A percentile compares a stretch with the other conserved stretches of the same genome.
Conservation (phyloP, 2,329 filamentous ascomycete species). For the Arthrobotrys entomopaga region DNA sequence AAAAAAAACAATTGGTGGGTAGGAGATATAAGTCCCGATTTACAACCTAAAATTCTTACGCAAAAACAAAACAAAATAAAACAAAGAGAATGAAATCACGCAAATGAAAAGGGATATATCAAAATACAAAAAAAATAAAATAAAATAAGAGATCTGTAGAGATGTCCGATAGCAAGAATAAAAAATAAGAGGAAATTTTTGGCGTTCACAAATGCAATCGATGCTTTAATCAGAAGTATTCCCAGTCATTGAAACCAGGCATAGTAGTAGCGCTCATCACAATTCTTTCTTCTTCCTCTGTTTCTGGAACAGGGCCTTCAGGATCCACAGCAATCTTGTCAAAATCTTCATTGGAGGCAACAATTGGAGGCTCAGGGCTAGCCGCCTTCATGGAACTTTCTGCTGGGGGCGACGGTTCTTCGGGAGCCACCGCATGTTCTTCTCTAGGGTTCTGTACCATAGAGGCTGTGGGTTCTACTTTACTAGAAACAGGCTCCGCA, state of each 20-base stretch:
- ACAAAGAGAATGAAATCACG: background rate
- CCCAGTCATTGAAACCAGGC: constrained; percentile 44
- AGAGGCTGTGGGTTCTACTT: constrained; percentile 1
- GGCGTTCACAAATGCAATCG: too few relatives aligned
- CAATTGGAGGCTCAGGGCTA: constrained; percentile 26
- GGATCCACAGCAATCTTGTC: constrained; percentile 52
- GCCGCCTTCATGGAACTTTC: constrained; percentile 23
- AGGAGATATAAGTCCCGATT: background rate
- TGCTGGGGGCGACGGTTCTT: constrained; percentile 22
- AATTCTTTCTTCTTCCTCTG: constrained; percentile 46
- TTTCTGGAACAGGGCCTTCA: constrained; percentile 48
- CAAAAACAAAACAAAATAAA: constrained; percentile 5
- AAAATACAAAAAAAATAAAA: background rate
- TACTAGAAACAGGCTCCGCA: constrained; percentile 1
- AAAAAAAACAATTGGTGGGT: background rate
- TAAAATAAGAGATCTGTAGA: background rate
- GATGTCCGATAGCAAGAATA: background rate
- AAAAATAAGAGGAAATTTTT: background rate
- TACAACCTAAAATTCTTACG: background rate
- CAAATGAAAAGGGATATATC: constrained; percentile 16
- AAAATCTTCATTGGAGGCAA: constrained; percentile 32
- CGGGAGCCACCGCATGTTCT: constrained; percentile 8
- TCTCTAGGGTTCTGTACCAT: constrained; percentile 10
- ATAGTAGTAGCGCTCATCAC: constrained; percentile 50
- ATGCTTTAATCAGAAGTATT: constrained; percentile 38